Evolutionary conservation across 1,284 basidiomycete species (phyloP).

Genomic region (Macrocystidia cucumis): DNA sequence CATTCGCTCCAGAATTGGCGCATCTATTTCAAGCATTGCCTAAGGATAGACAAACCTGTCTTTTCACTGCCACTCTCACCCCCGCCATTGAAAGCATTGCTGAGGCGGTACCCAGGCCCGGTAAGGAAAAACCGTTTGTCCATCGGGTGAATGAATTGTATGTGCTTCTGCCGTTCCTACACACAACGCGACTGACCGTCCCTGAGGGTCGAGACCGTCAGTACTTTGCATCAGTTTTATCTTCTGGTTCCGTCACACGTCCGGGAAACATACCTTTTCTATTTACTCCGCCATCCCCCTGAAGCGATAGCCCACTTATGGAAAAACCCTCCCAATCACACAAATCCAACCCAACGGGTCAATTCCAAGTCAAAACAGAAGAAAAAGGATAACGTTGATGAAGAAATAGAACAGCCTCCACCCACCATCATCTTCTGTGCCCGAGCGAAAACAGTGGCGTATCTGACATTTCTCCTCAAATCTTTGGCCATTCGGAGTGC

Average conservation of each 20-base stretch:
- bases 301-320: slow-evolving; percentile 67
- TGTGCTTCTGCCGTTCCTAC: slow-evolving; percentile 6
- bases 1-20: slow-evolving; percentile 84
- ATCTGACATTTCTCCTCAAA: slow-evolving; percentile 78
- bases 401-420: slow-evolving; percentile 61
- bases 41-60: slow-evolving; percentile 84
- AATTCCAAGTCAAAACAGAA: slow-evolving; percentile 22
- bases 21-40: slow-evolving; percentile 80
- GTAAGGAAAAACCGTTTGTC: slow-evolving; percentile 85
- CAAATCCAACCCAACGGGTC: slow-evolving; percentile 22
- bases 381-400: slow-evolving; percentile 38
- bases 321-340: slow-evolving; percentile 46
- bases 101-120: slow-evolving; percentile 65
- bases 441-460: slow-evolving; percentile 83
- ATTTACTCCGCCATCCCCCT: slow-evolving; percentile 86
- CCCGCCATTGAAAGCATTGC: slow-evolving; percentile 81
- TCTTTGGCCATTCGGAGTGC: slow-evolving; percentile 79
- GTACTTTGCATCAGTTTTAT: slow-evolving; percentile 83
- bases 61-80: slow-evolving; percentile 95
- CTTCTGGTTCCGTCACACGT: slow-evolving; percentile 93
- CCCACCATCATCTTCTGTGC: slow-evolving; percentile 96
- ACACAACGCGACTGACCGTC: slow-evolving; percentile 4
- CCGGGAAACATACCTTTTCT: slow-evolving; percentile 87
- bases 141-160: slow-evolving; percentile 78
- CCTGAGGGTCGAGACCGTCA: slow-evolving; percentile 77